phyloP scores from a whole-genome alignment of 345 rosid species.

The Orychophragmus violaceus region DNA sequence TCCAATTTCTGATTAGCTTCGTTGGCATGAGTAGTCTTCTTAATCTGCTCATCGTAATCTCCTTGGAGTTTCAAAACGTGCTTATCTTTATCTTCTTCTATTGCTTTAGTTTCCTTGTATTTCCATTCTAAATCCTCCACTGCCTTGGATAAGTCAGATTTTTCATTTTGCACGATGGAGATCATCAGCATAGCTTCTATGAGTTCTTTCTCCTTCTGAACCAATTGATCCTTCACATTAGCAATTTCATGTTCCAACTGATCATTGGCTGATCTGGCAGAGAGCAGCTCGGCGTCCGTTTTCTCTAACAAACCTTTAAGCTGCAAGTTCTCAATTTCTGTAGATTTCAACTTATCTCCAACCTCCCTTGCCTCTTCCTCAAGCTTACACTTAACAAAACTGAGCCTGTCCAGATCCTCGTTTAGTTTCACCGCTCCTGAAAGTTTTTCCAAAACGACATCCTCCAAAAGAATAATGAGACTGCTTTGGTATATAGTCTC shows the following conservation, averaged over 20 bases:
- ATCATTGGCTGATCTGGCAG: constrained; percentile 38
- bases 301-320: constrained; percentile 36
- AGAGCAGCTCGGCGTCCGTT: constrained; percentile 36
- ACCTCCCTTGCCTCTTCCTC: constrained; percentile 42
- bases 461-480: constrained; percentile 49
- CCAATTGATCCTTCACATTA: constrained; percentile 36
- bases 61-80: constrained; percentile 47
- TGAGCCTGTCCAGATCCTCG: constrained; percentile 38
- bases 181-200: constrained; percentile 41
- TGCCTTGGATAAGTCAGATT: constrained; percentile 33
- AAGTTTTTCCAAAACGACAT: constrained; percentile 40
- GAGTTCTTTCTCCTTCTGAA: constrained; percentile 43
- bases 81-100: constrained; percentile 43
- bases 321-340: constrained; percentile 32
- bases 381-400: constrained; percentile 43
- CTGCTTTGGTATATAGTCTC: constrained; percentile 53
- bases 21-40: constrained; percentile 34
- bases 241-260: constrained; percentile 44
- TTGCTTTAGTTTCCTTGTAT: constrained; percentile 47
- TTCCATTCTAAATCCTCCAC: constrained; percentile 54
- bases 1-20: constrained; percentile 47
- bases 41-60: constrained; percentile 43
- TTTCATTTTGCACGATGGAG: constrained; percentile 34
- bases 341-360: constrained; percentile 39
- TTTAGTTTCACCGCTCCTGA: constrained; percentile 40